Percentiles rank a stretch among this genome's conserved stretches.
phyloP scores from a whole-genome alignment of 2,329 filamentous ascomycete genomes.

The Curvularia hawaiiensis region DNA sequence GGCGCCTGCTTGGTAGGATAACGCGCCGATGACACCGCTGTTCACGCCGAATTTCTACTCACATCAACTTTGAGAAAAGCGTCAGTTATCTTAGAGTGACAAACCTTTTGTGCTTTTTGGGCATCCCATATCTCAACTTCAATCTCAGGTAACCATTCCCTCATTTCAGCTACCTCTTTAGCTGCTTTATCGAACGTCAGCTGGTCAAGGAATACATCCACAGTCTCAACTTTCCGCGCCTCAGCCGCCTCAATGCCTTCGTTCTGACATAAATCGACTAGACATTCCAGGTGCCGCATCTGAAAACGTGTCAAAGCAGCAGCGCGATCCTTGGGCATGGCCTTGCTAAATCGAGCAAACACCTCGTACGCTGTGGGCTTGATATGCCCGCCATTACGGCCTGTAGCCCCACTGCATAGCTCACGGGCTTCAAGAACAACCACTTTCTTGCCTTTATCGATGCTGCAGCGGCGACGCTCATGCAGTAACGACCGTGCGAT shows the following conservation, averaged over 20 bases:
- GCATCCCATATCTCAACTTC: not conserved
- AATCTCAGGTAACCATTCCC: slow-evolving; percentile 3
- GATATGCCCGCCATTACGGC: slow-evolving; percentile 38
- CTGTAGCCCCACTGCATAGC: slow-evolving; percentile 37
- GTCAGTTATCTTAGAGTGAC: not conserved
- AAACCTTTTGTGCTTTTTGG: slow-evolving; percentile 3
- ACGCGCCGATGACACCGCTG: slow-evolving; percentile 21
- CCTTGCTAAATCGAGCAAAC: slow-evolving; percentile 16
- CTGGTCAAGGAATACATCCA: slow-evolving; percentile 15
- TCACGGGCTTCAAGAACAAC: slow-evolving; percentile 48
- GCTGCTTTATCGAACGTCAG: slow-evolving; percentile 8
- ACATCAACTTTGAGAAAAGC: not conserved
- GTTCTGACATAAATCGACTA: slow-evolving; percentile 9
- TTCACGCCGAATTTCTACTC: slow-evolving; percentile 18
- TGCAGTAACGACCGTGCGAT: slow-evolving; percentile 46
- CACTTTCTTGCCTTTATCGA: slow-evolving; percentile 29
- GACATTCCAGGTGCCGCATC: slow-evolving; percentile 5
- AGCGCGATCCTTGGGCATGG: slow-evolving; percentile 15
- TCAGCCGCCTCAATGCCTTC: slow-evolving; percentile 16
- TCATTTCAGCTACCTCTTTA: not conserved
- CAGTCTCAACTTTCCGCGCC: slow-evolving; percentile 17
- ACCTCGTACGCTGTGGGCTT: slow-evolving; percentile 16
- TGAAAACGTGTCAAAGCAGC: slow-evolving; percentile 16
- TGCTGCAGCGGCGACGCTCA: slow-evolving; percentile 14
- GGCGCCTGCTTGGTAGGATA: slow-evolving; percentile 40